Percentiles rank a stretch among this genome's conserved stretches.
phyloP scores from a whole-genome alignment of 768 basidiomycete species.

The Leucosporidium yakuticum region DNA sequence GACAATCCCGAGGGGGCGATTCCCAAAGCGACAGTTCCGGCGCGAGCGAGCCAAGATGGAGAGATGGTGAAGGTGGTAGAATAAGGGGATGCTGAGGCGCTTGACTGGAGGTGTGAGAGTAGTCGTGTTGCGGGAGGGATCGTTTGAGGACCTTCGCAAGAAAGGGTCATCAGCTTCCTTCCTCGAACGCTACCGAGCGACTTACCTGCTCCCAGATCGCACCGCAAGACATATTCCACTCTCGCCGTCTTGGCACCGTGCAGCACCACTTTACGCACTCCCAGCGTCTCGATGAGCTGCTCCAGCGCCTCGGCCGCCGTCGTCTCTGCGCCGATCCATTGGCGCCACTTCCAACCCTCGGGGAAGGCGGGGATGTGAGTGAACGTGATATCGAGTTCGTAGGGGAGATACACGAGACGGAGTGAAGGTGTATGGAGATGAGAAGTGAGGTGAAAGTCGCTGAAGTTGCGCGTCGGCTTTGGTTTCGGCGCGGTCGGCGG shows the following conservation, averaged over 20 bases:
- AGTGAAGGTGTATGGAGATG: constrained; percentile 62
- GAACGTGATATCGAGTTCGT: constrained; percentile 53
- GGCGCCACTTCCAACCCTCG: constrained; percentile 62
- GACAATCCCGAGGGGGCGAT: constrained; percentile 1
- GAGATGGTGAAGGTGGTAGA: constrained; percentile 22
- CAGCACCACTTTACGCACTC: constrained; percentile 56
- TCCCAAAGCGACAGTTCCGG: constrained; percentile 25
- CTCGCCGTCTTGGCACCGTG: constrained; percentile 63
- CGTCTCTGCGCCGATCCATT: constrained; percentile 58
- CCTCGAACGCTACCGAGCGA: background rate
- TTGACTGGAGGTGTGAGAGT: constrained; percentile 1
- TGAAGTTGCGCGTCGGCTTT: constrained; percentile 50
- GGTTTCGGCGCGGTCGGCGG: constrained; percentile 46
- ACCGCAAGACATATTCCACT: constrained; percentile 55
- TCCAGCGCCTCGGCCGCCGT: constrained; percentile 57
- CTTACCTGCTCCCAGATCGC: background rate
- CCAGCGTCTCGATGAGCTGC: constrained; percentile 57
- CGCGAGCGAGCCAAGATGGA: constrained; percentile 22
- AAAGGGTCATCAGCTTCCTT: background rate
- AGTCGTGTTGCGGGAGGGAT: constrained; percentile 8
- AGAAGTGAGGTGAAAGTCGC: constrained; percentile 62
- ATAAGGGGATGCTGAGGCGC: background rate
- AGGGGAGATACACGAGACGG: constrained; percentile 66
- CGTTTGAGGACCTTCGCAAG: background rate
- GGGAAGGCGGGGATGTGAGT: constrained; percentile 68